Evolutionary conservation across 129 eudicot species (phyloP).

Genomic region (Saposhnikovia divaricata): DNA sequence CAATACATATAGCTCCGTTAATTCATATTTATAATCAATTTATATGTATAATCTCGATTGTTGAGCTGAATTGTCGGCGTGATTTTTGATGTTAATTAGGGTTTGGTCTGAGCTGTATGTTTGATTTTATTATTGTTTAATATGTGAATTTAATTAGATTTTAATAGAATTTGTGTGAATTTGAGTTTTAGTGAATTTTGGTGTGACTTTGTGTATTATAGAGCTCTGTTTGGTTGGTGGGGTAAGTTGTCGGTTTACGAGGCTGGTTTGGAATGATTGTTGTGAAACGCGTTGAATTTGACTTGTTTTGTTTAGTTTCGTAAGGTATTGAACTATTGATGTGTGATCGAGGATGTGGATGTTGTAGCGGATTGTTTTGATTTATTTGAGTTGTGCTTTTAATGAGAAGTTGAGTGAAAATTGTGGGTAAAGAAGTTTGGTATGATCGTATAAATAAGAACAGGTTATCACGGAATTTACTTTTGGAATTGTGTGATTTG

Average conservation of each 20-base stretch:
- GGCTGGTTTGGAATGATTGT: neutral
- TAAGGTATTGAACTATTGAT: neutral
- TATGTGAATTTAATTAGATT: neutral
- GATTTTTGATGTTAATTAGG: neutral
- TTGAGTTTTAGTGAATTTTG: neutral
- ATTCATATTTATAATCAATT: neutral
- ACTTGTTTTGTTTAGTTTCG: neutral
- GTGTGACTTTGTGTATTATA: neutral
- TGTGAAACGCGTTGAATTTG: neutral
- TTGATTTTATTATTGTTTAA: neutral
- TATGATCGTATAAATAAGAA: too few relatives aligned
- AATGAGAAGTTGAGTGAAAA: neutral
- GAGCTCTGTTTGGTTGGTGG: neutral
- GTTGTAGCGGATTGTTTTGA: neutral
- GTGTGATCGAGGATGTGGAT: neutral
- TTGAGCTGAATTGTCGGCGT: neutral
- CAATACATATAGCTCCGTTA: neutral
- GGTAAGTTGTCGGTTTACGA: neutral
- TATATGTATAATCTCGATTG: neutral
- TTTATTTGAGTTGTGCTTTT: neutral
- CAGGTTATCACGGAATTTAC: neutral
- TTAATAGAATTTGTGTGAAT: neutral
- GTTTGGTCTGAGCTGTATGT: neutral
- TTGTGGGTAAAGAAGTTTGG: neutral
- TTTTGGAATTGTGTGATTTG: neutral